Percentiles rank a stretch among this genome's conserved stretches.
Evolutionary conservation across 2,329 filamentous ascomycete species (phyloP).

Genomic region (Trichoderma brevicompactum): DNA sequence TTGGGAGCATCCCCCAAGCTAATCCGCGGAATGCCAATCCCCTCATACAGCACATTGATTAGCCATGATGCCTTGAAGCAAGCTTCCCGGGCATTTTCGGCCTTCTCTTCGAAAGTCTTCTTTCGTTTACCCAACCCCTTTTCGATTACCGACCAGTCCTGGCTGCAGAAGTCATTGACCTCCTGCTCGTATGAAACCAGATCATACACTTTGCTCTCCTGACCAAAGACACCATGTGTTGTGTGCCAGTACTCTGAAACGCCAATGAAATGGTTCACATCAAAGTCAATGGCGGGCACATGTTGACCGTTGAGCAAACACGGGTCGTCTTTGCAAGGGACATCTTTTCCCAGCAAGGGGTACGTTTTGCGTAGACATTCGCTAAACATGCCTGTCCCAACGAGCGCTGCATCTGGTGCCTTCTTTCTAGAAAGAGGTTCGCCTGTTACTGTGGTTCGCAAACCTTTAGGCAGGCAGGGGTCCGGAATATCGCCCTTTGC

Average conservation of each 20-base stretch:
- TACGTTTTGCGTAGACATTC: conserved; percentile 83
- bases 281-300: conserved; percentile 93
- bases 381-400: conserved; percentile 86
- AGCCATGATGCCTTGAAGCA: conserved; percentile 99
- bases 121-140: conserved; percentile 66
- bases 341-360: conserved; percentile 87
- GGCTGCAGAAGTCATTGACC: conserved; percentile 82
- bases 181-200: conserved; percentile 85
- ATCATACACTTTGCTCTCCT: conserved; percentile 82
- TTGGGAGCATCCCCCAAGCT: conserved; percentile 68
- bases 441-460: conserved; percentile 76
- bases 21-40: conserved; percentile 87
- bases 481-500: conserved; percentile 75
- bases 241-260: conserved; percentile 99
- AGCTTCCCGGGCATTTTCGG: conserved; percentile 79
- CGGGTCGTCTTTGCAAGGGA: conserved; percentile 78
- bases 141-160: conserved; percentile 79
- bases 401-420: conserved; percentile 56
- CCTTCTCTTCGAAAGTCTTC: conserved; percentile 76
- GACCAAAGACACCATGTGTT: conserved; percentile 89
- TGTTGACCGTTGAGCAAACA: conserved; percentile 91
- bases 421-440: conserved; percentile 50
- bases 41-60: conserved; percentile 94
- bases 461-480: conserved; percentile 82
- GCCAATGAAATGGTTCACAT: conserved; percentile 95